phyloP scores from a whole-genome alignment of 768 basidiomycete genomes.

The Naganishia randhawae region DNA sequence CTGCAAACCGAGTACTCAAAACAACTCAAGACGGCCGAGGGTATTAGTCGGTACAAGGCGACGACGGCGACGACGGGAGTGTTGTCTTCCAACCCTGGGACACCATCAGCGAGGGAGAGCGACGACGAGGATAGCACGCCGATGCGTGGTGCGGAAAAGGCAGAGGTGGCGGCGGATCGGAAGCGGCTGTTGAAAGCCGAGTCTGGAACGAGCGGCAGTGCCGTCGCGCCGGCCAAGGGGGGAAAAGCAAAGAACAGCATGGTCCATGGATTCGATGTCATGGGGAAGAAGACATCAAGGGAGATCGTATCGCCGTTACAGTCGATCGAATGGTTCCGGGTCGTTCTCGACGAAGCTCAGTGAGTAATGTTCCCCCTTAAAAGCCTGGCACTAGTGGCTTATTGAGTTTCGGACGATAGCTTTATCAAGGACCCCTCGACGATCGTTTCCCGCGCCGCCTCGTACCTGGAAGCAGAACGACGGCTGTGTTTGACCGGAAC shows the following conservation, averaged over 20 bases:
- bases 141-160: conserved; percentile 56
- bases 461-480: conserved; percentile 88
- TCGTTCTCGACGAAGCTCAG: conserved; percentile 93
- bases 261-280: conserved; percentile 64
- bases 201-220: too few species aligned
- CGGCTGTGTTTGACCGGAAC: conserved; percentile 95
- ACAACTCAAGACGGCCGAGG: conserved; percentile 65
- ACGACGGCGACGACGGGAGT: neutral
- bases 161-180: conserved; percentile 49
- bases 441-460: conserved; percentile 89
- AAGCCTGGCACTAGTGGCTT: neutral
- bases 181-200: conserved; percentile 40
- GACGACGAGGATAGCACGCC: conserved; percentile 62
- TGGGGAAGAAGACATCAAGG: conserved; percentile 53
- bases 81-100: neutral
- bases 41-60: conserved; percentile 10
- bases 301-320: conserved; percentile 77
- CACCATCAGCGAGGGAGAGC: conserved; percentile 14
- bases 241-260: conserved; percentile 53
- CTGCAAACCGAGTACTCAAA: conserved; percentile 91
- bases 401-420: conserved; percentile 52
- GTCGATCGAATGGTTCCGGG: conserved; percentile 91
- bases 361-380: conserved; percentile 54
- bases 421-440: conserved; percentile 95
- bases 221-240: conserved; percentile 32